Evolutionary conservation across 164 flowering plant genomes (phyloP).

Genomic region (Vitis labrusca): DNA sequence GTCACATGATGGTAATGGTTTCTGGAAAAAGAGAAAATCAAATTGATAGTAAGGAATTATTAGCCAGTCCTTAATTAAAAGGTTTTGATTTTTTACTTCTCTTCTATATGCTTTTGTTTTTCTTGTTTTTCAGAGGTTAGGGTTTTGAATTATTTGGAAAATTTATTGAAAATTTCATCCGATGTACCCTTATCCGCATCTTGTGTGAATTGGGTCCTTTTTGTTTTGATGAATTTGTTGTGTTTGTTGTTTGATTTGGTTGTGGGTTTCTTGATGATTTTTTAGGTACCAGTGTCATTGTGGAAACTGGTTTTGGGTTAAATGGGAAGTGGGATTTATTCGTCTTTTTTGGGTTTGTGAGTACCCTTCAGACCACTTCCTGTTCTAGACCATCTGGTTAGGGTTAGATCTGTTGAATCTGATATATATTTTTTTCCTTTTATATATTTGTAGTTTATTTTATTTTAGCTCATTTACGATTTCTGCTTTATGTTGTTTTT

Average conservation of each 20-base stretch:
- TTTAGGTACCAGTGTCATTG: not conserved
- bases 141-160: no score
- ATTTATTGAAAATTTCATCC: no score
- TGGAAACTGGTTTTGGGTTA: not conserved
- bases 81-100: no score
- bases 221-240: not conserved
- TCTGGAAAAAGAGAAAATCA: no score
- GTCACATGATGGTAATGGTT: no score
- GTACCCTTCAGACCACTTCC: slow-evolving; percentile 1
- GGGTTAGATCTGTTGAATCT: slow-evolving; percentile 29
- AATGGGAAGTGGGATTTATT: slow-evolving; percentile 9
- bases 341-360: slow-evolving; percentile 18
- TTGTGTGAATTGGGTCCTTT: not conserved
- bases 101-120: no score
- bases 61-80: no score
- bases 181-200: not conserved
- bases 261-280: slow-evolving; percentile 13
- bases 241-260: not conserved
- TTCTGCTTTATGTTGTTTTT: slow-evolving; percentile 1
- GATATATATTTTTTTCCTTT: slow-evolving; percentile 1
- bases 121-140: no score
- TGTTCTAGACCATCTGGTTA: slow-evolving; percentile 7
- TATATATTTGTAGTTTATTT: not conserved
- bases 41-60: no score
- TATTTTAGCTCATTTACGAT: not conserved